Evolutionary conservation across 2,329 filamentous ascomycete species (phyloP).

Genomic region (Neonectria hederae): DNA sequence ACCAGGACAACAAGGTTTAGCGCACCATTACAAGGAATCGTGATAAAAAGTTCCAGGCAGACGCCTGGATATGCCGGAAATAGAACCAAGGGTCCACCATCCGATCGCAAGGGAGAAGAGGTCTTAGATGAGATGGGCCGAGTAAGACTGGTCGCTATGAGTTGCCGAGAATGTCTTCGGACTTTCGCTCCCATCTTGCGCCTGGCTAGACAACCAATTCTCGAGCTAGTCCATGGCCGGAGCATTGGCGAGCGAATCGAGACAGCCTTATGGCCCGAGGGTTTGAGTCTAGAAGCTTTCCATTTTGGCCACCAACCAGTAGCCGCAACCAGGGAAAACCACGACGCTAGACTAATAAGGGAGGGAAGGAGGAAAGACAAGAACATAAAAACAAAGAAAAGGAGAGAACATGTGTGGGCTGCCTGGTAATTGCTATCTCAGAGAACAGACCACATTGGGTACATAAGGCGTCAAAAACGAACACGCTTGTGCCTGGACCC

Average conservation of each 20-base stretch:
- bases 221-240: constrained; percentile 27
- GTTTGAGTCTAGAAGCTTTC: constrained; percentile 31
- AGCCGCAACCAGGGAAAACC: neutral
- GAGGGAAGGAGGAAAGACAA: neutral
- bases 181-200: neutral
- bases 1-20: neutral
- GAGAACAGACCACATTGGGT: neutral
- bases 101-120: neutral
- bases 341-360: neutral
- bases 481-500: neutral
- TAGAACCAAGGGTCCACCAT: constrained; percentile 6
- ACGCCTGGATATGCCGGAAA: constrained; percentile 1
- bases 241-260: constrained; percentile 22
- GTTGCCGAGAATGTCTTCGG: neutral
- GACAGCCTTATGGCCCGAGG: constrained; percentile 18
- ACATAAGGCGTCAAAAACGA: neutral
- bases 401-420: neutral
- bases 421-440: neutral
- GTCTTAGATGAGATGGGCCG: constrained; percentile 1
- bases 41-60: neutral
- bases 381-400: neutral
- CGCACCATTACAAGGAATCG: neutral
- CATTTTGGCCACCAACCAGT: constrained; percentile 27
- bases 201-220: neutral
- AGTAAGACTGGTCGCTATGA: neutral